Percentiles rank a stretch among this genome's conserved stretches.
Evolutionary conservation across 2,329 filamentous ascomycete genomes (phyloP).

Genomic region (Knoxdaviesia capensis): DNA sequence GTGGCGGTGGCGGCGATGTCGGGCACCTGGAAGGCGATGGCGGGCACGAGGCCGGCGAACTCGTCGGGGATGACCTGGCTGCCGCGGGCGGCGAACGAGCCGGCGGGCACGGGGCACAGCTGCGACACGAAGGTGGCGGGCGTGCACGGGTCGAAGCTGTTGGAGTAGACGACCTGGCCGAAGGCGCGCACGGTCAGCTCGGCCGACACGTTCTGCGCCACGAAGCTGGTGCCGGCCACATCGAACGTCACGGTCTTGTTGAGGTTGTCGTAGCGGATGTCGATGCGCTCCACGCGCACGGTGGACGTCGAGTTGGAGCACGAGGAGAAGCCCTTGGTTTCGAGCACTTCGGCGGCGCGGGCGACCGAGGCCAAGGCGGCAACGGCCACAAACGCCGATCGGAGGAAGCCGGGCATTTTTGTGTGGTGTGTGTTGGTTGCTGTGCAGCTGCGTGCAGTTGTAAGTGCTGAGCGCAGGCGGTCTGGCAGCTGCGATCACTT

Average conservation of each 20-base stretch:
- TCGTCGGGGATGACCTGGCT: slow-evolving; percentile 48
- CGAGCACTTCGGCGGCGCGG: slow-evolving; percentile 50
- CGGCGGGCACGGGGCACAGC: slow-evolving; percentile 70
- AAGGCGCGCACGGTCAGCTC: slow-evolving; percentile 63
- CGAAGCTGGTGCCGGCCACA: slow-evolving; percentile 54
- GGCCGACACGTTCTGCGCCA: slow-evolving; percentile 63
- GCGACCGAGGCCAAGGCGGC: slow-evolving; percentile 23
- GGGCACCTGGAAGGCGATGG: slow-evolving; percentile 76
- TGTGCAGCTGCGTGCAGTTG: no score
- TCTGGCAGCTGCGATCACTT: no score
- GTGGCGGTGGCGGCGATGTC: slow-evolving; percentile 78
- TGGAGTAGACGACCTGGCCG: slow-evolving; percentile 59
- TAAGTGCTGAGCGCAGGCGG: no score
- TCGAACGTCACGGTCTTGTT: slow-evolving; percentile 62
- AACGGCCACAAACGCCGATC: slow-evolving; percentile 8
- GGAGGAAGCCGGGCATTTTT: no score
- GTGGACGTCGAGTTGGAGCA: slow-evolving; percentile 30
- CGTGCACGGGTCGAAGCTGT: slow-evolving; percentile 69
- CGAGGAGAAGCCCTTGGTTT: slow-evolving; percentile 60
- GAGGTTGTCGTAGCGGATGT: slow-evolving; percentile 61
- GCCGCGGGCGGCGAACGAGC: slow-evolving; percentile 54
- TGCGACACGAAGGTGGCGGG: slow-evolving; percentile 36
- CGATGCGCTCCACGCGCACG: slow-evolving; percentile 51
- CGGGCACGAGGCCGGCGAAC: slow-evolving; percentile 58
- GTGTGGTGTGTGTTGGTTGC: slow-evolving; percentile 3